Evolutionary conservation across 2,329 filamentous ascomycete species (phyloP), one percentile per base, ranked within the genome.

Genomic region (Ploettnerulaceae sp.): DNA sequence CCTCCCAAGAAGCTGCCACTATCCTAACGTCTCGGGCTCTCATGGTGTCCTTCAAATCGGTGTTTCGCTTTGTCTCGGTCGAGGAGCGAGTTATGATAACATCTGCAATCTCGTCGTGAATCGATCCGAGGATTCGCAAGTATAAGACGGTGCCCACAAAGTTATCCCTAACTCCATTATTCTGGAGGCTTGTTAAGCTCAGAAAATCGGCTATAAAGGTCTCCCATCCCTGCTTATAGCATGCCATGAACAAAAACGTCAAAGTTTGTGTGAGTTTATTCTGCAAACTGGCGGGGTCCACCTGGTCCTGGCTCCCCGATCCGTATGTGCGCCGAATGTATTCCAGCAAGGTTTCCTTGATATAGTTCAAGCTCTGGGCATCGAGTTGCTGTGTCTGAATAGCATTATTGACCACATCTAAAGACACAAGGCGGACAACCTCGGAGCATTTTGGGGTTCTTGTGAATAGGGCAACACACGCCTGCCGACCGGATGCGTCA

Each of bases 41-140:
- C 45, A 98, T 80, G 57, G 93, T 70, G 66, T 98, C 94, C 67
- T 98, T 98, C 55, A 98, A 75, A 54, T 90, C 82, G 18, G 83
- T 89, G 64, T 95, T 94, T 52, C 86, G 83, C 67, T 89, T 91
- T 57, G 85, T 80, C 62, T 97, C 89, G 46, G 78, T 79, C 34
- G 77, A 79, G 41, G 89, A 82, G 29, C 91, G 81, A 37, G 84
- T 81, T 43, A 97, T 77, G 55, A 97, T 76, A 58, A 93, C 82
- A 69, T 98, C 93, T 54, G 91, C 93, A 61, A 98, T 96, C 67
- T 98, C 93, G 60, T 98, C 93, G 63, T 98, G 93, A 36, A 98
- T 84, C 25, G 90, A 93, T 55, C 84, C 79, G 36, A 97, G 76
- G 54, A 96, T 81, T 41, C 91, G 85, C 45, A 98, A 77, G 68